phyloP scores from a whole-genome alignment of 768 basidiomycete genomes.

The Rhizopogon rudus region DNA sequence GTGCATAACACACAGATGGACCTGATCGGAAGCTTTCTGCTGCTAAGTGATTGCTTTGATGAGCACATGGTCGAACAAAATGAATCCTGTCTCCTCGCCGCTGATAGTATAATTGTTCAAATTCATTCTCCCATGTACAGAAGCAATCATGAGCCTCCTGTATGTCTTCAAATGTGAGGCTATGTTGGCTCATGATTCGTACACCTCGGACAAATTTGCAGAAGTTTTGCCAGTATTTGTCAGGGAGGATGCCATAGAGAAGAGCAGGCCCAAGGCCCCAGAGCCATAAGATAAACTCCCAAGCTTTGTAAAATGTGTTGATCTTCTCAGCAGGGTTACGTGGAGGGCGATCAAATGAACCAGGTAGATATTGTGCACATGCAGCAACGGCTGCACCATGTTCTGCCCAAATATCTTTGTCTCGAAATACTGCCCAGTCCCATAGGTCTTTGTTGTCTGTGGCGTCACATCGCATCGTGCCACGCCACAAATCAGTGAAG shows the following conservation, averaged over 20 bases:
- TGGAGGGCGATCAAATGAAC: conserved; percentile 16
- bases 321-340: conserved; percentile 17
- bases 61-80: conserved; percentile 22
- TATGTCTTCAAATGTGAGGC: conserved; percentile 12
- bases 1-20: conserved; percentile 16
- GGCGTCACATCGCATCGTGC: conserved; percentile 14
- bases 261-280: conserved; percentile 14
- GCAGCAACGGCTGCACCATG: conserved; percentile 16
- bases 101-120: conserved; percentile 23
- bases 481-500: conserved; percentile 8
- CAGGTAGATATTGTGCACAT: conserved; percentile 10
- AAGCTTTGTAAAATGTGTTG: no score
- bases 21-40: conserved; percentile 1
- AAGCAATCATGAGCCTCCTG: conserved; percentile 10
- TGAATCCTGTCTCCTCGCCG: conserved; percentile 19
- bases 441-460: conserved; percentile 19
- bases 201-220: conserved; percentile 18
- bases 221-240: conserved; percentile 11
- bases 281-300: no score
- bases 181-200: conserved; percentile 17
- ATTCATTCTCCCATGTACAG: conserved; percentile 20
- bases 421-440: conserved; percentile 27
- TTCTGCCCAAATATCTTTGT: conserved; percentile 10
- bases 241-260: conserved; percentile 10
- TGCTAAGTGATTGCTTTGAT: conserved; percentile 20